A percentile compares a stretch with the other conserved stretches of the same genome.
These are phyloP conservation scores for Blastomyces parvus DNA, from an alignment of 2,329 filamentous ascomycete genomes.

Conservation along the genomic window DNA sequence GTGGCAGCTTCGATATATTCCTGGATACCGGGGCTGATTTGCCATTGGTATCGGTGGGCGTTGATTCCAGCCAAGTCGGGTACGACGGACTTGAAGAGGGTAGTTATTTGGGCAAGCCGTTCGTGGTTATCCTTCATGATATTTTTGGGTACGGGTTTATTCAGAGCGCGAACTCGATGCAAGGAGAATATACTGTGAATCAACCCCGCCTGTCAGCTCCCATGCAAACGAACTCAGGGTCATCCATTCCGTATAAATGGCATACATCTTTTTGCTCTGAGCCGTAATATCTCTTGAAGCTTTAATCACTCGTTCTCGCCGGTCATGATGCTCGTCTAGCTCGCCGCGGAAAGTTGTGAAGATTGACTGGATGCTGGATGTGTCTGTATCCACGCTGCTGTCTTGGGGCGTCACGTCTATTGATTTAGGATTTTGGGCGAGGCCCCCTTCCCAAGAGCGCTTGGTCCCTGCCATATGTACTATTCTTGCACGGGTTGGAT, in stretches of 20 bases:
- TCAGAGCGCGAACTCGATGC: slow-evolving; percentile 45
- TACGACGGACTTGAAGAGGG: slow-evolving; percentile 57
- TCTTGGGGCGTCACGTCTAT: not conserved
- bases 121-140: slow-evolving; percentile 61
- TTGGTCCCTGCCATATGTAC: slow-evolving; percentile 29
- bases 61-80: slow-evolving; percentile 70
- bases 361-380: slow-evolving; percentile 52
- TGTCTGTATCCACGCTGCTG: slow-evolving; percentile 13
- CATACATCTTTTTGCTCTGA: slow-evolving; percentile 91
- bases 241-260: slow-evolving; percentile 9
- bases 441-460: slow-evolving; percentile 32
- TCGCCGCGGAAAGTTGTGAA: slow-evolving; percentile 80
- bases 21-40: slow-evolving; percentile 73
- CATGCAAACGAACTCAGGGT: not conserved
- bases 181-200: slow-evolving; percentile 63
- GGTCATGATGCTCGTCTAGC: slow-evolving; percentile 88
- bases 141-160: slow-evolving; percentile 49
- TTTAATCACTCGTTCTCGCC: slow-evolving; percentile 82
- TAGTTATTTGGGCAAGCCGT: slow-evolving; percentile 61
- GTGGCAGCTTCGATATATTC: slow-evolving; percentile 89
- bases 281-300: slow-evolving; percentile 86
- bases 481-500: not conserved
- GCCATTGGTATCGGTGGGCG: slow-evolving; percentile 67
- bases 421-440: slow-evolving; percentile 16
- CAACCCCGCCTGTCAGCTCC: slow-evolving; percentile 16